Conservation (phyloP, 768 basidiomycete genomes). For the Russula olivacea region DNA sequence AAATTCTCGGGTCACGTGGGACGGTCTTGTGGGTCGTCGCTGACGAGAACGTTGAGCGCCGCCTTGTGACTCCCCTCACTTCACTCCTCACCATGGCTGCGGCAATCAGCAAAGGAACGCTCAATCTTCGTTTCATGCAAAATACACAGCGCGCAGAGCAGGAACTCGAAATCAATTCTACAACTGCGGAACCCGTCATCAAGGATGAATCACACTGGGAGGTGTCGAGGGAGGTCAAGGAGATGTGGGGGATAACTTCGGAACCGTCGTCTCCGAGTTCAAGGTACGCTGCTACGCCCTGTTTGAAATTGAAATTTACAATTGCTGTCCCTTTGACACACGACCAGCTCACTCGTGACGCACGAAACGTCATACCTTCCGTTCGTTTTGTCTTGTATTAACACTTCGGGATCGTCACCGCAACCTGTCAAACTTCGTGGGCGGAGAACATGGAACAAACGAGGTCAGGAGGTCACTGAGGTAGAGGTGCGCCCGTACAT, state of each 20-base stretch:
- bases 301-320: neutral
- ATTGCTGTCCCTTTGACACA: neutral
- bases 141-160: constrained; percentile 10
- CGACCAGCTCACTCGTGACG: constrained; percentile 10
- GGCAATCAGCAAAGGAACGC: constrained; percentile 22
- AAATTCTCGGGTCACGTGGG: neutral
- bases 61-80: neutral
- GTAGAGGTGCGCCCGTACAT: constrained; percentile 8
- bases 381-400: constrained; percentile 16
- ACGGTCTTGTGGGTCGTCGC: neutral
- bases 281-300: constrained; percentile 6
- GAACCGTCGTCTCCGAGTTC: constrained; percentile 3
- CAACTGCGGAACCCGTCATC: neutral
- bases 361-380: constrained; percentile 25
- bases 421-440: constrained; percentile 18
- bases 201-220: constrained; percentile 24
- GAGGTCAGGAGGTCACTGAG: constrained; percentile 24
- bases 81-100: constrained; percentile 6
- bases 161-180: neutral
- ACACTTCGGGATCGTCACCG: constrained; percentile 20
- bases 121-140: constrained; percentile 26
- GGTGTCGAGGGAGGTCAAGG: constrained; percentile 14
- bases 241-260: constrained; percentile 19
- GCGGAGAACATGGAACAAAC: constrained; percentile 24
- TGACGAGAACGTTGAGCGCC: neutral